Evolutionary conservation across 164 flowering plant genomes (phyloP).

Genomic region (Magnolia sinica): DNA sequence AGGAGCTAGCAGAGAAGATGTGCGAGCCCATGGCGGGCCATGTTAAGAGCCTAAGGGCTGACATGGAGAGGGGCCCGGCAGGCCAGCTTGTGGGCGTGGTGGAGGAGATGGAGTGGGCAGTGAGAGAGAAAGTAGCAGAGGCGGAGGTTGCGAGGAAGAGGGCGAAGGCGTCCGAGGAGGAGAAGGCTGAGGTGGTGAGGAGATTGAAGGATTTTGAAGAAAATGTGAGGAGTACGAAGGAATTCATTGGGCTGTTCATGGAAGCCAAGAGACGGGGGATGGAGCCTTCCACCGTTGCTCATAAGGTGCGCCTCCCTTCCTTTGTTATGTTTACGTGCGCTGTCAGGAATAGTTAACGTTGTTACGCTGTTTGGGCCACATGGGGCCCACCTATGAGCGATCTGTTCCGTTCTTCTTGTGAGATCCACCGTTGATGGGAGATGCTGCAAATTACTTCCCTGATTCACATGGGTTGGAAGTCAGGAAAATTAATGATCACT

Average conservation of each 20-base stretch:
- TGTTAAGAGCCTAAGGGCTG: conserved; percentile 32
- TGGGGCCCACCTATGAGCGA: neutral
- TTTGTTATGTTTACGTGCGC: neutral
- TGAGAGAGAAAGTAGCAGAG: conserved; percentile 22
- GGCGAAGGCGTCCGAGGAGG: conserved; percentile 30
- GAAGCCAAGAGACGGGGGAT: conserved; percentile 14
- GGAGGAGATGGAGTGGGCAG: conserved; percentile 36
- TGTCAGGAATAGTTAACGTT: too few relatives aligned
- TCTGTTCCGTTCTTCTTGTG: too few relatives aligned
- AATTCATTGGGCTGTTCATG: conserved; percentile 9
- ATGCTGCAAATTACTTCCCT: too few relatives aligned
- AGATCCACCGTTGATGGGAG: too few relatives aligned
- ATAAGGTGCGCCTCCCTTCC: conserved; percentile 19
- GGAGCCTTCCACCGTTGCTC: conserved; percentile 8
- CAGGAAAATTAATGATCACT: too few relatives aligned
- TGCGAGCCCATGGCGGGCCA: conserved; percentile 45
- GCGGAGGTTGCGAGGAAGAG: conserved; percentile 37
- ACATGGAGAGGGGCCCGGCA: conserved; percentile 32
- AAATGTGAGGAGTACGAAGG: conserved; percentile 25
- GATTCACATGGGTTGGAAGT: too few relatives aligned
- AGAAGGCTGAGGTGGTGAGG: conserved; percentile 27
- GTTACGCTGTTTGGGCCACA: neutral
- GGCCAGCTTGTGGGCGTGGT: conserved; percentile 24
- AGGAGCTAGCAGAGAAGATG: conserved; percentile 32
- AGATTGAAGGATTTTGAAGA: conserved; percentile 34